Percentiles rank a stretch among this genome's conserved stretches.
Conservation (phyloP, 768 basidiomycete genomes). For the Russula foetens region DNA sequence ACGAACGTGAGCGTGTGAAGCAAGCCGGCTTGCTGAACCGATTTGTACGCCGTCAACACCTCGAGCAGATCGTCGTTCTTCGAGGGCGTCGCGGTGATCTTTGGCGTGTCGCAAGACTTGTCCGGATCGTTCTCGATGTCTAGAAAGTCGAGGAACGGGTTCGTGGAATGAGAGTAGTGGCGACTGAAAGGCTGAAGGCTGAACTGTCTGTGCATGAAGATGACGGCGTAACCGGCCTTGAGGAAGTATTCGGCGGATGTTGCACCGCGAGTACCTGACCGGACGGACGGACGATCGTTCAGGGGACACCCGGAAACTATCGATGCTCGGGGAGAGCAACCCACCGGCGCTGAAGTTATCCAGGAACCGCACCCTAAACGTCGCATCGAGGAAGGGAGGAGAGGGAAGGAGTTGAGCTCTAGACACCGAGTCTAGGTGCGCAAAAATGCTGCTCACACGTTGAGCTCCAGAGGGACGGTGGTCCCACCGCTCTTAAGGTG, state of each 20-base stretch:
- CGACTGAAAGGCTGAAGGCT: slow-evolving; percentile 95
- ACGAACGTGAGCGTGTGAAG: slow-evolving; percentile 85
- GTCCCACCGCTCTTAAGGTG: slow-evolving; percentile 85
- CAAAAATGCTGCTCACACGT: slow-evolving; percentile 69
- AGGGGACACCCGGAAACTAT: background rate
- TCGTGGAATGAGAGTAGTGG: slow-evolving; percentile 96
- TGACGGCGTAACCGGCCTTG: slow-evolving; percentile 89
- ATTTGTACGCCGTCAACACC: slow-evolving; percentile 74
- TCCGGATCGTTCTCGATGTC: slow-evolving; percentile 41
- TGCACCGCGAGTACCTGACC: slow-evolving; percentile 84
- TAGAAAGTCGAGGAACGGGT: slow-evolving; percentile 94
- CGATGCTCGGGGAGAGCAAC: slow-evolving; percentile 21
- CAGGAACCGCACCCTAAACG: slow-evolving; percentile 86
- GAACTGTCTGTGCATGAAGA: slow-evolving; percentile 98
- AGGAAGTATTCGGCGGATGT: slow-evolving; percentile 98
- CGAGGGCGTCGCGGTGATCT: slow-evolving; percentile 58
- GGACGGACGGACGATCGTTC: background rate
- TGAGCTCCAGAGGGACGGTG: slow-evolving; percentile 95
- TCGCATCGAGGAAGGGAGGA: slow-evolving; percentile 16
- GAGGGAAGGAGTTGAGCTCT: background rate
- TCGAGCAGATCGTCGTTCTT: slow-evolving; percentile 60
- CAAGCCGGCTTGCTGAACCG: slow-evolving; percentile 62
- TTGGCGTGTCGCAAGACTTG: slow-evolving; percentile 25
- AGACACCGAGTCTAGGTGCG: slow-evolving; percentile 2
- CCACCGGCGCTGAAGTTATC: slow-evolving; percentile 97